phyloP scores from a whole-genome alignment of 2,329 filamentous ascomycete genomes.

The Monosporascus sp. region DNA sequence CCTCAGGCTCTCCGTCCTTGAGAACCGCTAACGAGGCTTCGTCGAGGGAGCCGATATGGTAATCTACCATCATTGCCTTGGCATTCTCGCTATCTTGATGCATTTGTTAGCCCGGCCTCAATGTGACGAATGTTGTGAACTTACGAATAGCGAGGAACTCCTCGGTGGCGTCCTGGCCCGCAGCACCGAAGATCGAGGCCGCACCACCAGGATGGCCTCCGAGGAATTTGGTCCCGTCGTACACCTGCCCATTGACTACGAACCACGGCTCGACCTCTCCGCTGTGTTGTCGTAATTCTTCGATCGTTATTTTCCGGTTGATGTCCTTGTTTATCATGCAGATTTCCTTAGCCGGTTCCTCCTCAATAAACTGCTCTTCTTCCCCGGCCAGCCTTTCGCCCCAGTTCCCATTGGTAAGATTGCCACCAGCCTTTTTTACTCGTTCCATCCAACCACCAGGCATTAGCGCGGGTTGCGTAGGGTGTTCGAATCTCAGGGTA shows the following conservation, averaged over 20 bases:
- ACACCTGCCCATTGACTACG: conserved; percentile 81
- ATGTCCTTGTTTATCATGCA: conserved; percentile 70
- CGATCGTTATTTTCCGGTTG: conserved; percentile 57
- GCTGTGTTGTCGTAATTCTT: conserved; percentile 67
- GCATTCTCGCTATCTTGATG: conserved; percentile 81
- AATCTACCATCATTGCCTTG: conserved; percentile 80
- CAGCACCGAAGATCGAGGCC: conserved; percentile 74
- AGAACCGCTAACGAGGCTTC: conserved; percentile 52
- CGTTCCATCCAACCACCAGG: conserved; percentile 91
- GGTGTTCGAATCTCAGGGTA: conserved; percentile 75
- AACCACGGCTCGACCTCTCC: conserved; percentile 72
- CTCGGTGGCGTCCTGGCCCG: conserved; percentile 77
- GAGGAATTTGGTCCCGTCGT: conserved; percentile 77
- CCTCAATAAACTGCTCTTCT: conserved; percentile 33
- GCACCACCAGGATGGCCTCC: conserved; percentile 82
- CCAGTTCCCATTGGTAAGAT: conserved; percentile 79
- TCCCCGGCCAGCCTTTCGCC: conserved; percentile 63
- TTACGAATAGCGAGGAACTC: conserved; percentile 90
- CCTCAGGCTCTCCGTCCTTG: conserved; percentile 29
- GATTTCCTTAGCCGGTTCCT: conserved; percentile 58
- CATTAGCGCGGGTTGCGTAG: conserved; percentile 72
- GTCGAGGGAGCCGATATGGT: conserved; percentile 78
- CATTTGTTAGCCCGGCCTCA: conserved; percentile 3
- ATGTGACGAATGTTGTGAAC: conserved; percentile 33
- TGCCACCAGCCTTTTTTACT: conserved; percentile 75